These are phyloP conservation scores for Thalassiosira hispida DNA, from an alignment of 352 stramenopile genomes.

Conservation along the genomic window DNA sequence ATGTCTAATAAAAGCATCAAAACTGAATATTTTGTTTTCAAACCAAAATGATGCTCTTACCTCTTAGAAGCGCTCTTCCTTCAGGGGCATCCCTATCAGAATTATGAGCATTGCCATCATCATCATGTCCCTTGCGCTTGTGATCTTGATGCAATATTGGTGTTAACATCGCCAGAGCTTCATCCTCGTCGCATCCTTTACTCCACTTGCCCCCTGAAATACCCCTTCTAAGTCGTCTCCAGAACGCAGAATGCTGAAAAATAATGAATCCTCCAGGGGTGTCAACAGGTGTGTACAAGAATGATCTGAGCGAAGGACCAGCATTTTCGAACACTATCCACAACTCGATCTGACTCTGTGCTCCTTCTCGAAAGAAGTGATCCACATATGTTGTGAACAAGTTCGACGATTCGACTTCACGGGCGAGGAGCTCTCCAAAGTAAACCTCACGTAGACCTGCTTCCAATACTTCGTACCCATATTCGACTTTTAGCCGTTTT, in stretches of 20 bases:
- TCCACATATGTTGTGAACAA: slow-evolving; percentile 80
- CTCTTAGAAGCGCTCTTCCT: slow-evolving; percentile 10
- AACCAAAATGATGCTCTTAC: background rate
- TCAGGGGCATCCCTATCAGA: background rate
- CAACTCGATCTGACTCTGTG: slow-evolving; percentile 58
- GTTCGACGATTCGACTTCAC: slow-evolving; percentile 48
- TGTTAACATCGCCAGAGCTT: slow-evolving; percentile 4
- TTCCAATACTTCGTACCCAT: slow-evolving; percentile 70
- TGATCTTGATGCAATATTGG: background rate
- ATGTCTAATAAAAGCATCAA: too few relatives aligned
- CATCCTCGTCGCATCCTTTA: slow-evolving; percentile 4
- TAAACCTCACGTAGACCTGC: slow-evolving; percentile 81
- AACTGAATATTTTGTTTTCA: too few relatives aligned
- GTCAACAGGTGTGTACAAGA: slow-evolving; percentile 65
- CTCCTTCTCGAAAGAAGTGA: slow-evolving; percentile 79
- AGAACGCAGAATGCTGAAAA: slow-evolving; percentile 76
- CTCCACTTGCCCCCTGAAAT: slow-evolving; percentile 15
- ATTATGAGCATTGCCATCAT: background rate
- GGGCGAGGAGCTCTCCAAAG: slow-evolving; percentile 67
- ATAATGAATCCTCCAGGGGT: slow-evolving; percentile 61
- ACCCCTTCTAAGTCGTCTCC: slow-evolving; percentile 62
- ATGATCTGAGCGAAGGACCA: slow-evolving; percentile 73
- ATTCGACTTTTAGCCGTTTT: slow-evolving; percentile 69
- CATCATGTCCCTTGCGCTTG: background rate
- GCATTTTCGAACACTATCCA: slow-evolving; percentile 83